Conservation (phyloP, 257 asterid species). For the Galeopsis tetrahit region DNA sequence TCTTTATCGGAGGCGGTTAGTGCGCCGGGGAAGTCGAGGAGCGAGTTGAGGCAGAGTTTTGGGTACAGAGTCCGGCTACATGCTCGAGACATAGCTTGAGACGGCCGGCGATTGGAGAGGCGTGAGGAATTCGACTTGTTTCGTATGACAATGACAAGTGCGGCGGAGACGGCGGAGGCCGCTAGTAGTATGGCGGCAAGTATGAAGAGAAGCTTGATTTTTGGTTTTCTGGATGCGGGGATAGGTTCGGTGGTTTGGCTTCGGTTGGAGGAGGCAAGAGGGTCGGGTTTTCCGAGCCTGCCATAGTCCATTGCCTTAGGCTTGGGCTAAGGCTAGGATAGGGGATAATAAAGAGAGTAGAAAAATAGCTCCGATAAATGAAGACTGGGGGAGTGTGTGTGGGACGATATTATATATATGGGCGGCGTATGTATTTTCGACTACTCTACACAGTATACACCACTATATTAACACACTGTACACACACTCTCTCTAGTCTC, state of each 20-base stretch:
- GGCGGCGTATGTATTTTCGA: slow-evolving; percentile 12
- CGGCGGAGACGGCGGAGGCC: slow-evolving; percentile 60
- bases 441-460: too few species aligned
- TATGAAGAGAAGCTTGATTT: slow-evolving; percentile 46
- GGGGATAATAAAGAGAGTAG: background rate
- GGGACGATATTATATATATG: slow-evolving; percentile 19
- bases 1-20: slow-evolving; percentile 70
- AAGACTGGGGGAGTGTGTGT: background rate
- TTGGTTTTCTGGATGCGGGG: slow-evolving; percentile 37
- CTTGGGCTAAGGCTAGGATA: too few species aligned
- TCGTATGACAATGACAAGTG: slow-evolving; percentile 48
- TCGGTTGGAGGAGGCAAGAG: slow-evolving; percentile 48
- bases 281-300: slow-evolving; percentile 53
- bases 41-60: slow-evolving; percentile 67
- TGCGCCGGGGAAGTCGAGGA: slow-evolving; percentile 88
- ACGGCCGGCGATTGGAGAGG: slow-evolving; percentile 50
- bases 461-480: too few species aligned
- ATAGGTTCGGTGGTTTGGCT: slow-evolving; percentile 32
- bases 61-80: slow-evolving; percentile 78
- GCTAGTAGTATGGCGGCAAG: slow-evolving; percentile 52
- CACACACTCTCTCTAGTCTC: too few species aligned
- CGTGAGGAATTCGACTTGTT: slow-evolving; percentile 32
- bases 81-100: slow-evolving; percentile 71
- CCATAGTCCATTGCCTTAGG: slow-evolving; percentile 57
- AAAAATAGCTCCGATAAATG: background rate